phyloP scores from a whole-genome alignment of 106 monocot species.

The Narthecium ossifragum region DNA sequence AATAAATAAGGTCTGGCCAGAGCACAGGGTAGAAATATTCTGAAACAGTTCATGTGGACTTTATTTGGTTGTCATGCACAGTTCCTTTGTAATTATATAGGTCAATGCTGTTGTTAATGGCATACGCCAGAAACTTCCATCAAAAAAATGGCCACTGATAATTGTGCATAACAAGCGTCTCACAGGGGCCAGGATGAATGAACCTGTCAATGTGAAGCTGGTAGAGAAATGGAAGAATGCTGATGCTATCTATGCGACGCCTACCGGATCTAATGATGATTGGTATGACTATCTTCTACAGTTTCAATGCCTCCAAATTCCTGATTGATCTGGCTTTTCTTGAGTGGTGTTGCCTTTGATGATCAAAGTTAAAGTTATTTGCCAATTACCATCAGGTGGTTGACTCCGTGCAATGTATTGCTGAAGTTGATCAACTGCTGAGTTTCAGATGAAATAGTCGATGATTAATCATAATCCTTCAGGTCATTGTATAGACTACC shows the following conservation, averaged over 20 bases:
- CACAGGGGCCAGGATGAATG: slow-evolving; percentile 35
- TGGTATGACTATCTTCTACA: slow-evolving; percentile 46
- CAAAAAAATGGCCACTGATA: slow-evolving; percentile 72
- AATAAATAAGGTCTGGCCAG: slow-evolving; percentile 36
- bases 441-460: no score
- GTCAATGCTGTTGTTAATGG: slow-evolving; percentile 78
- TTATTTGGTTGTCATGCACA: not conserved
- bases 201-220: slow-evolving; percentile 44
- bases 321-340: no score
- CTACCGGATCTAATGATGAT: slow-evolving; percentile 93
- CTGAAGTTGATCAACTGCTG: no score
- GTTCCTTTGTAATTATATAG: slow-evolving; percentile 22
- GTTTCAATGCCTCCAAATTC: no score
- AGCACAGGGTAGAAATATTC: not conserved
- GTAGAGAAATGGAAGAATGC: slow-evolving; percentile 81
- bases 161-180: slow-evolving; percentile 73
- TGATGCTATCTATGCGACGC: slow-evolving; percentile 88
- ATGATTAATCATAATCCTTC: no score
- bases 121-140: slow-evolving; percentile 66
- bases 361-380: no score
- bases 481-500: no score
- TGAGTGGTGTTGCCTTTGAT: no score
- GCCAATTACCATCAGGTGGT: no score
- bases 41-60: not conserved
- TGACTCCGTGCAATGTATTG: no score